Conservation (phyloP, 1,284 basidiomycete genomes). For the Leccinum fallax region DNA sequence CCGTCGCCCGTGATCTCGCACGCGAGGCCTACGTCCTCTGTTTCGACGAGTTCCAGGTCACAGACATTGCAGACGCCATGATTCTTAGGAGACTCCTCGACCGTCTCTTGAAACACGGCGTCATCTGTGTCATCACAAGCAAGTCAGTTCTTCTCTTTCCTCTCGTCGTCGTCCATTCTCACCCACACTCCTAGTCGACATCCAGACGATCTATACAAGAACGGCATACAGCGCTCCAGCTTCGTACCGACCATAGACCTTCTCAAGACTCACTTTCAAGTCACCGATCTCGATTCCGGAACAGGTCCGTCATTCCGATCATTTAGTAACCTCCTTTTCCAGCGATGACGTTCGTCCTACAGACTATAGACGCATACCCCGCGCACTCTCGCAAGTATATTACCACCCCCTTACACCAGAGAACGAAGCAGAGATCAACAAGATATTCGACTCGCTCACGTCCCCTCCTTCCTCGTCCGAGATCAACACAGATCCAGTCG, state of each 20-base stretch:
- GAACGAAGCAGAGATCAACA: slow-evolving; percentile 72
- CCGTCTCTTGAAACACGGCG: slow-evolving; percentile 82
- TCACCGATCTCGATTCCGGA: slow-evolving; percentile 92
- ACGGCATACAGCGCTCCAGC: slow-evolving; percentile 96
- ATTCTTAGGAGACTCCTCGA: slow-evolving; percentile 91
- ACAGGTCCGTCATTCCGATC: slow-evolving; percentile 59
- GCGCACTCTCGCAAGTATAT: slow-evolving; percentile 91
- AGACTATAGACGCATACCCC: slow-evolving; percentile 93
- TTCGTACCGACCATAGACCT: slow-evolving; percentile 96
- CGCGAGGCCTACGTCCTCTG: slow-evolving; percentile 86
- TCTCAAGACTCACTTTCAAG: slow-evolving; percentile 83
- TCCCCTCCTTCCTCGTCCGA: slow-evolving; percentile 41
- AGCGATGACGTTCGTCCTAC: slow-evolving; percentile 18
- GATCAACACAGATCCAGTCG: slow-evolving; percentile 50
- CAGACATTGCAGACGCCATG: slow-evolving; percentile 99
- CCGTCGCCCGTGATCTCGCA: slow-evolving; percentile 89
- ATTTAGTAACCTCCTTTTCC: neutral
- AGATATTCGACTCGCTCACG: slow-evolving; percentile 79
- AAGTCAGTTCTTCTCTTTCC: slow-evolving; percentile 62
- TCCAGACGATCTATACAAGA: slow-evolving; percentile 97
- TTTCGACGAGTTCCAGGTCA: slow-evolving; percentile 99
- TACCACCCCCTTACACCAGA: slow-evolving; percentile 76
- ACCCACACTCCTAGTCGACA: slow-evolving; percentile 71
- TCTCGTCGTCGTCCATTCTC: neutral
- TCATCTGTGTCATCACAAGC: slow-evolving; percentile 94